These are phyloP conservation scores for Discostella stelligeroides DNA, from an alignment of 108 stramenopile species.

Conservation along the genomic window DNA sequence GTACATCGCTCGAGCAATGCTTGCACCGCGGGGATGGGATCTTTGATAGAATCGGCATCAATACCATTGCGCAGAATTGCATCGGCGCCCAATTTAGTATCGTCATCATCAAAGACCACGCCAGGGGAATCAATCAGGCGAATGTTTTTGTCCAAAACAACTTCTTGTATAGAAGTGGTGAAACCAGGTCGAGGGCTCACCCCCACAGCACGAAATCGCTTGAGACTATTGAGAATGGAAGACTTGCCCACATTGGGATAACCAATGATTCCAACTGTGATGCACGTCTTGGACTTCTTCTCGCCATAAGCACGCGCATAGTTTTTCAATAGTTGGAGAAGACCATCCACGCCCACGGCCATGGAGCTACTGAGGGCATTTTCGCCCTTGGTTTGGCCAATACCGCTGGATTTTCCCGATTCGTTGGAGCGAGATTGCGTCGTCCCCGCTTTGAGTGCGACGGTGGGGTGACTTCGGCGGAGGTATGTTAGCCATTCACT, in stretches of 20 bases:
- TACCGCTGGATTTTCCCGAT: conserved; percentile 55
- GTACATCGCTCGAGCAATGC: conserved; percentile 87
- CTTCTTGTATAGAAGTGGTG: conserved; percentile 96
- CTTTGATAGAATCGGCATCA: conserved; percentile 90
- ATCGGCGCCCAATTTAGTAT: conserved; percentile 56
- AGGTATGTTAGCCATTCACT: conserved; percentile 91
- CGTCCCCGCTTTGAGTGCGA: conserved; percentile 94
- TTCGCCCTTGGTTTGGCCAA: conserved; percentile 62
- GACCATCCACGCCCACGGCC: conserved; percentile 93
- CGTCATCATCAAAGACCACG: conserved; percentile 92
- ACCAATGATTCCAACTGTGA: conserved; percentile 89
- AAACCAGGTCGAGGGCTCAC: conserved; percentile 96
- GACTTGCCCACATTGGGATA: conserved; percentile 96
- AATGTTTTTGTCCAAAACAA: conserved; percentile 94
- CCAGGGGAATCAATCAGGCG: conserved; percentile 98
- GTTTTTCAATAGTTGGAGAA: conserved; percentile 97
- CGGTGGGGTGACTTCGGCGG: conserved; percentile 80
- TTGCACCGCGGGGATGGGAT: conserved; percentile 90
- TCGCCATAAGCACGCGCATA: conserved; percentile 76
- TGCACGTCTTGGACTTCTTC: conserved; percentile 80
- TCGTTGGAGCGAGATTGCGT: conserved; percentile 51
- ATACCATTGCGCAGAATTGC: conserved; percentile 92
- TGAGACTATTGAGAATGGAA: conserved; percentile 94
- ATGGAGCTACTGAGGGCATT: conserved; percentile 49
- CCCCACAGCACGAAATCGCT: conserved; percentile 90